Evolutionary conservation across 768 basidiomycete genomes (phyloP).

Genomic region (Lactarius sanguifluus): DNA sequence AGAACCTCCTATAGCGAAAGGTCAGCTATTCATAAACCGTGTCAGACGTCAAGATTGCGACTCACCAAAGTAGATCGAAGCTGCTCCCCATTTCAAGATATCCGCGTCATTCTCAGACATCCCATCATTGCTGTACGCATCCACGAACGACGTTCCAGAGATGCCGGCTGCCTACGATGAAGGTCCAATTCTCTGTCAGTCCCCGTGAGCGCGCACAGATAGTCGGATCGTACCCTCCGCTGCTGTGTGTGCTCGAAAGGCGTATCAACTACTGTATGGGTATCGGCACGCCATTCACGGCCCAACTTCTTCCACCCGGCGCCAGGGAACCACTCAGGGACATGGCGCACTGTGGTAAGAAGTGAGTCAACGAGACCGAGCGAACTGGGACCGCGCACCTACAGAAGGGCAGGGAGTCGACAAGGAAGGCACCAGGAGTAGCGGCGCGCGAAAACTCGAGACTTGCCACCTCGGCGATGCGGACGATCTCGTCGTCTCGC

Average conservation of each 20-base stretch:
- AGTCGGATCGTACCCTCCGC: slow-evolving; percentile 20
- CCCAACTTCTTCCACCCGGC: slow-evolving; percentile 30
- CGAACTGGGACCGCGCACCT: slow-evolving; percentile 1
- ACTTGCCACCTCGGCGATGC: slow-evolving; percentile 13
- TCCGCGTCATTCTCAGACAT: neutral
- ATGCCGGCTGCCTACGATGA: neutral
- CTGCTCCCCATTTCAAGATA: slow-evolving; percentile 15
- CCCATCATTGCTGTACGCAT: neutral
- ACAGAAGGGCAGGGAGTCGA: slow-evolving; percentile 15
- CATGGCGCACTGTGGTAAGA: slow-evolving; percentile 26
- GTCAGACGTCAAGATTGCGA: neutral
- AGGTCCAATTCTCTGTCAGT: neutral
- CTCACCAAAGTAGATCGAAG: slow-evolving; percentile 10
- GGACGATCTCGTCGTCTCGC: slow-evolving; percentile 24
- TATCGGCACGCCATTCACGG: slow-evolving; percentile 11
- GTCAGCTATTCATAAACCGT: neutral
- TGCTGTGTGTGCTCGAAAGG: slow-evolving; percentile 23
- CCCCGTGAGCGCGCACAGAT: no score
- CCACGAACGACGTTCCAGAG: neutral
- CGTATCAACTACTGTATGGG: slow-evolving; percentile 5
- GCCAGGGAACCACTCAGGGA: slow-evolving; percentile 34
- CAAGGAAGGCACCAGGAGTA: slow-evolving; percentile 12
- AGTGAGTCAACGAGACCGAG: neutral
- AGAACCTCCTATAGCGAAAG: slow-evolving; percentile 6
- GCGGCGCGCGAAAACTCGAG: slow-evolving; percentile 7